These are phyloP conservation scores for Coriolopsis trogii DNA, from an alignment of 1,284 basidiomycete genomes.

Conservation along the genomic window DNA sequence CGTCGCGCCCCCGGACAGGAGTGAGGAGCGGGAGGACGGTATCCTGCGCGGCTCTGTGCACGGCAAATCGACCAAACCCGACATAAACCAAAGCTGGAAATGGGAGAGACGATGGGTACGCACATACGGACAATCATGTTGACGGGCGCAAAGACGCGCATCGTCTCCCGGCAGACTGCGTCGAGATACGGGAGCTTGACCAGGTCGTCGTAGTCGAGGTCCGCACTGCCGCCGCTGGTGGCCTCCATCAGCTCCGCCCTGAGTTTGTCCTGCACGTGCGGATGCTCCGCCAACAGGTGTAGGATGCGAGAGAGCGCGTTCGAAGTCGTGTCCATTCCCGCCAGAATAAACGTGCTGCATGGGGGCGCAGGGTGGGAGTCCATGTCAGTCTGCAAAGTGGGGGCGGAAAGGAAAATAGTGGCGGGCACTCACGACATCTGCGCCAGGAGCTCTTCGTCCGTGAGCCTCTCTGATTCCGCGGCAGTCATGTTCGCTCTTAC, in stretches of 20 bases:
- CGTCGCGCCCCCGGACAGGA: slow-evolving; percentile 12
- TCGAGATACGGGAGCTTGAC: slow-evolving; percentile 2
- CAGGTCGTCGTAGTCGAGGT: slow-evolving; percentile 4
- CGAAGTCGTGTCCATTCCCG: not conserved
- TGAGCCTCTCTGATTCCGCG: no score
- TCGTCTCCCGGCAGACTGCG: slow-evolving; percentile 4
- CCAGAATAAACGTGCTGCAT: no score
- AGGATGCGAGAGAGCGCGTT: not conserved
- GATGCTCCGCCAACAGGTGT: not conserved
- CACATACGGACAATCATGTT: not conserved
- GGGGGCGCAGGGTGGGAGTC: no score
- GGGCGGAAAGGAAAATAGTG: no score
- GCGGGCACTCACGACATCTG: no score
- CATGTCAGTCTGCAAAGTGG: no score
- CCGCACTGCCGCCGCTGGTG: not conserved
- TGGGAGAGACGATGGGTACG: no score
- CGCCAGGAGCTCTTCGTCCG: no score
- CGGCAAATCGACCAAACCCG: no score
- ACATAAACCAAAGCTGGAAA: no score
- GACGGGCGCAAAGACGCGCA: not conserved
- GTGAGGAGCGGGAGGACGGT: slow-evolving; percentile 8
- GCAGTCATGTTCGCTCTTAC: no score
- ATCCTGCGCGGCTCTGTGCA: slow-evolving; percentile 11
- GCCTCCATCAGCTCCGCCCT: slow-evolving; percentile 1
- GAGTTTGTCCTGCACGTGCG: not conserved